A percentile compares a stretch with the other conserved stretches of the same genome.
Conservation (phyloP, 176 grass and related monocot species). For the Triticum aestivum region DNA sequence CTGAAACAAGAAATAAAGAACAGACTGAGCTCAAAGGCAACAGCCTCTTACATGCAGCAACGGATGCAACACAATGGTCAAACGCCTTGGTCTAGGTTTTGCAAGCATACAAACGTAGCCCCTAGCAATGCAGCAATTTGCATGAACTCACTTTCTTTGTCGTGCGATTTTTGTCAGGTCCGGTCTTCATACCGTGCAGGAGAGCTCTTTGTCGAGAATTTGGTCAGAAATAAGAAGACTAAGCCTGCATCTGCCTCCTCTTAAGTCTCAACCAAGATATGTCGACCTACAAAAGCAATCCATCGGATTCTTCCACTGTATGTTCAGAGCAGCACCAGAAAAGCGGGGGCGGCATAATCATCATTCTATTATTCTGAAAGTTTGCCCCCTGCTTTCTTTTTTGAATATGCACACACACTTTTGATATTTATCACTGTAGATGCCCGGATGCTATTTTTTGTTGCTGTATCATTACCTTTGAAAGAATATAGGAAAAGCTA, state of each 20-base stretch:
- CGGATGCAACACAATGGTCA: background rate
- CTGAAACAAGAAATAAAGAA: background rate
- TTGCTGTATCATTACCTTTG: conserved; percentile 24
- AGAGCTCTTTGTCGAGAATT: conserved; percentile 88
- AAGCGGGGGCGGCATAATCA: background rate
- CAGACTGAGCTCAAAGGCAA: background rate
- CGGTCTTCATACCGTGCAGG: conserved; percentile 91
- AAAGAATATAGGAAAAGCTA: conserved; percentile 18
- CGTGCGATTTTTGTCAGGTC: conserved; percentile 48
- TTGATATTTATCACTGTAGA: background rate
- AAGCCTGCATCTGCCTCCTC: conserved; percentile 19
- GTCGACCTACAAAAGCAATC: background rate
- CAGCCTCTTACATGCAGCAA: background rate
- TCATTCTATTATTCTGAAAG: conserved; percentile 26
- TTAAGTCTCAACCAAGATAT: conserved; percentile 39
- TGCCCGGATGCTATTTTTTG: background rate
- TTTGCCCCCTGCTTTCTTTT: background rate
- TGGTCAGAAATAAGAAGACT: conserved; percentile 59
- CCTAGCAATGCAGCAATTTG: background rate
- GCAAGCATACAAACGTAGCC: background rate
- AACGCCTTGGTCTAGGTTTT: background rate
- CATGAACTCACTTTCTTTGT: conserved; percentile 10
- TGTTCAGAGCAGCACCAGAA: conserved; percentile 11
- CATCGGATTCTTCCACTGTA: conserved; percentile 9
- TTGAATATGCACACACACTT: conserved; percentile 3